Percentiles rank a stretch among this genome's conserved stretches.
phyloP scores from a whole-genome alignment of 2,329 filamentous ascomycete species.

The Orbilia oligospora region DNA sequence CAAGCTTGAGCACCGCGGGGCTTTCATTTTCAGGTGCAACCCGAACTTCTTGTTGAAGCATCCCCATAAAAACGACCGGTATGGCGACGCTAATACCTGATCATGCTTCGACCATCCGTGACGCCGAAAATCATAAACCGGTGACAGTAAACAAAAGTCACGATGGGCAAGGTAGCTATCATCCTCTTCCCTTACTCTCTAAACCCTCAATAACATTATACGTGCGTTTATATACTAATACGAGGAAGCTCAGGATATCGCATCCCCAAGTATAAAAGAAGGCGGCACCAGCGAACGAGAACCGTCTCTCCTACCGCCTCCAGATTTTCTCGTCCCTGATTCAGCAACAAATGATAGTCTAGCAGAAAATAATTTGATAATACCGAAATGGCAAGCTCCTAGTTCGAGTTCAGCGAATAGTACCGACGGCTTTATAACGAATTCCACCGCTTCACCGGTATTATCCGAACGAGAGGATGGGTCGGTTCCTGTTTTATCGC shows the following conservation, averaged over 20 bases:
- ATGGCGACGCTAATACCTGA: constrained; percentile 22
- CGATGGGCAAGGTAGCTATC: constrained; percentile 43
- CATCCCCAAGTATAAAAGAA: constrained; percentile 36
- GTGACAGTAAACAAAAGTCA: constrained; percentile 23
- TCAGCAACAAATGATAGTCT: constrained; percentile 2
- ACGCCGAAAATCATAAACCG: constrained; percentile 15
- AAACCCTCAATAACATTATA: neutral
- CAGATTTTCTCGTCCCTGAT: constrained; percentile 56
- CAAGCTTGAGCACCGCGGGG: constrained; percentile 7
- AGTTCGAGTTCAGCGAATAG: constrained; percentile 38
- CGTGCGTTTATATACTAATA: constrained; percentile 14
- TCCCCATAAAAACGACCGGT: constrained; percentile 2
- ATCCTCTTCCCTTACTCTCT: neutral
- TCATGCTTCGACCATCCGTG: constrained; percentile 18
- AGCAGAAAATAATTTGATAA: neutral
- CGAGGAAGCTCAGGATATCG: constrained; percentile 45
- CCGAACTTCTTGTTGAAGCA: neutral
- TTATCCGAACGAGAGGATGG: constrained; percentile 46
- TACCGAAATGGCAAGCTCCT: constrained; percentile 35
- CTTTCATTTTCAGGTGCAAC: neutral
- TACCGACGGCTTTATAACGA: constrained; percentile 35
- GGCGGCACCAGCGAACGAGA: constrained; percentile 13
- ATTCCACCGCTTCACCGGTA: constrained; percentile 43
- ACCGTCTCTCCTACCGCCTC: constrained; percentile 51
- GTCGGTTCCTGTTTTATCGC: constrained; percentile 17